A percentile compares a stretch with the other conserved stretches of the same genome.
phyloP scores from a whole-genome alignment of 2,329 filamentous ascomycete genomes.

The Sarocladium strictum region DNA sequence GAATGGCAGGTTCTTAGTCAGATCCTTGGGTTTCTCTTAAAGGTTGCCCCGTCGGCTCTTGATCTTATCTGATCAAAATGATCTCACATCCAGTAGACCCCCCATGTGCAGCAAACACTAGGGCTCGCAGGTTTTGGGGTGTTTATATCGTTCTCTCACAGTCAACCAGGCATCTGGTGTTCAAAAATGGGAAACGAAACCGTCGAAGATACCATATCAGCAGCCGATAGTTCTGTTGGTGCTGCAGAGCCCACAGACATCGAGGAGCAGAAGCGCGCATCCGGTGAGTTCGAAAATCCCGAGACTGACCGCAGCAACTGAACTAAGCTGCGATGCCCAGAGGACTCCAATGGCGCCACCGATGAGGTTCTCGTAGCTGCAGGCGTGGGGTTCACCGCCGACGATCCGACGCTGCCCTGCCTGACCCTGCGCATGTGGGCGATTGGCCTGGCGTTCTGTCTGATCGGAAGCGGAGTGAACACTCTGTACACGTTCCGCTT shows the following conservation, averaged over 20 bases:
- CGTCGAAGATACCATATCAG: neutral
- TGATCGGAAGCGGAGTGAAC: slow-evolving; percentile 31
- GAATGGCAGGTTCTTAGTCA: neutral
- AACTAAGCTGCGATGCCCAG: neutral
- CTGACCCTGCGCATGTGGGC: slow-evolving; percentile 34
- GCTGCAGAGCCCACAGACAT: neutral
- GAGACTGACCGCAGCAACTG: too few species aligned
- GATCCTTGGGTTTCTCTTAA: neutral
- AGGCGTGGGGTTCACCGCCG: slow-evolving; percentile 21
- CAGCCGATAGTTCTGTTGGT: neutral
- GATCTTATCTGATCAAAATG: neutral
- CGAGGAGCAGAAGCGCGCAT: neutral
- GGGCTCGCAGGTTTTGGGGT: too few species aligned
- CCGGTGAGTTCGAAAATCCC: neutral
- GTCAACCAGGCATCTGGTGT: too few species aligned
- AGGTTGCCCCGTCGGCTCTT: neutral
- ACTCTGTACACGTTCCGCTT: slow-evolving; percentile 34
- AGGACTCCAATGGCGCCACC: slow-evolving; percentile 13
- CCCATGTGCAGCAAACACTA: too few species aligned
- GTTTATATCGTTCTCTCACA: neutral
- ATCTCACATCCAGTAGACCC: neutral
- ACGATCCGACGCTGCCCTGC: slow-evolving; percentile 23
- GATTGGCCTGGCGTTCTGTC: slow-evolving; percentile 30
- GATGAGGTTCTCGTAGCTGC: slow-evolving; percentile 24
- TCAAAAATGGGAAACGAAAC: neutral